Conservation (phyloP, 1,139 yeast genomes). For the Geotrichum cucujoidarum region DNA sequence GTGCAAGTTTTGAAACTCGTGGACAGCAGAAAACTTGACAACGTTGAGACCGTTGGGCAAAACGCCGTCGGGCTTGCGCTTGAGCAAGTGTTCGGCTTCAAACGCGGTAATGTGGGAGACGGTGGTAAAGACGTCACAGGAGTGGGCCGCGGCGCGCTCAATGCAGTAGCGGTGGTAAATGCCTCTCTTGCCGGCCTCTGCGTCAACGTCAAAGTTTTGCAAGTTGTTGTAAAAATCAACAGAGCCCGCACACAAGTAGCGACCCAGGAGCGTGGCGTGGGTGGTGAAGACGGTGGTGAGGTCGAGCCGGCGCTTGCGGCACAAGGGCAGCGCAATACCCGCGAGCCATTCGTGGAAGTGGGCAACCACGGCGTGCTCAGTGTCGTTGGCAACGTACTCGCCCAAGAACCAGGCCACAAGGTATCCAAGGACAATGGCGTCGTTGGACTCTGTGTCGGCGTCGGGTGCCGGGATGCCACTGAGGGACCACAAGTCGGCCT, state of each 20-base stretch:
- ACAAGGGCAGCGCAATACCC: slow-evolving; percentile 88
- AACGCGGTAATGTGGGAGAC: slow-evolving; percentile 95
- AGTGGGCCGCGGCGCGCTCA: slow-evolving; percentile 93
- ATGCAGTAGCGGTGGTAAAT: slow-evolving; percentile 95
- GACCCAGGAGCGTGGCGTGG: slow-evolving; percentile 91
- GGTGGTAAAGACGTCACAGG: slow-evolving; percentile 97
- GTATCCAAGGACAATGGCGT: slow-evolving; percentile 88
- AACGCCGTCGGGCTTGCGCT: slow-evolving; percentile 95
- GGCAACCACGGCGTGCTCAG: slow-evolving; percentile 80
- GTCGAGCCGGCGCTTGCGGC: slow-evolving; percentile 86
- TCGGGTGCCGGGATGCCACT: slow-evolving; percentile 94
- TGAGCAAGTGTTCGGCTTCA: slow-evolving; percentile 87
- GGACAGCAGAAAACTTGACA: slow-evolving; percentile 93
- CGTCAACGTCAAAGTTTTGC: slow-evolving; percentile 87
- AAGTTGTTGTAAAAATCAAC: slow-evolving; percentile 93
- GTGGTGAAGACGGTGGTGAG: slow-evolving; percentile 95
- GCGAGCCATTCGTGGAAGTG: slow-evolving; percentile 99
- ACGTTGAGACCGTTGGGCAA: slow-evolving; percentile 95
- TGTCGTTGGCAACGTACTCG: slow-evolving; percentile 83
- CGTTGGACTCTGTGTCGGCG: slow-evolving; percentile 81
- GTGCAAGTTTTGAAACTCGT: slow-evolving; percentile 95
- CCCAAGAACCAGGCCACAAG: slow-evolving; percentile 96
- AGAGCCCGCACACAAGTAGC: slow-evolving; percentile 93
- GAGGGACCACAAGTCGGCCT: slow-evolving; percentile 81
- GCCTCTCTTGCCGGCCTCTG: slow-evolving; percentile 96